A percentile compares a stretch with the other conserved stretches of the same genome.
phyloP scores from a whole-genome alignment of 1,284 basidiomycete genomes.

The Trametes sp. region DNA sequence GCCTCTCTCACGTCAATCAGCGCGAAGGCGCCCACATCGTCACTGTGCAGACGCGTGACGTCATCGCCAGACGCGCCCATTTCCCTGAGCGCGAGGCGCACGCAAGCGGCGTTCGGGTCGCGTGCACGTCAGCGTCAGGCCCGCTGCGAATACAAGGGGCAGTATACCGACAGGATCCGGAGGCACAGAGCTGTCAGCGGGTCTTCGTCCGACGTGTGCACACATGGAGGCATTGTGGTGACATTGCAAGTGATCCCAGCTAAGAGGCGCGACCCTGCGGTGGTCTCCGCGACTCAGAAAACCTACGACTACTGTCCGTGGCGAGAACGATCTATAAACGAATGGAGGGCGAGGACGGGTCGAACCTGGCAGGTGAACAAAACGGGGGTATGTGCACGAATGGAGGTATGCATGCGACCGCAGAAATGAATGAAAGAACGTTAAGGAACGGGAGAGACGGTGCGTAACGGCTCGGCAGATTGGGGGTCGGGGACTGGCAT shows the following conservation, averaged over 20 bases:
- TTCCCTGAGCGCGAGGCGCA: too few species aligned
- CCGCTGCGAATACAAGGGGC: too few species aligned
- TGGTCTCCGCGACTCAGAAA: not conserved
- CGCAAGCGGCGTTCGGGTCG: not conserved
- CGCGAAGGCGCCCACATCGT: slow-evolving; percentile 13
- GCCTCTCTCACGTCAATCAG: slow-evolving; percentile 3
- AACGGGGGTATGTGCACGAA: slow-evolving; percentile 25
- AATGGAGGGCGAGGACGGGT: slow-evolving; percentile 12
- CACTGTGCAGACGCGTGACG: slow-evolving; percentile 14
- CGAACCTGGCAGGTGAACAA: not conserved
- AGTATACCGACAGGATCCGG: too few species aligned
- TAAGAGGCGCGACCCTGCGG: not conserved
- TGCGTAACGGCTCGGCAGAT: slow-evolving; percentile 2
- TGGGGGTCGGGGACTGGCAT: not conserved
- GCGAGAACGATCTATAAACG: slow-evolving; percentile 10
- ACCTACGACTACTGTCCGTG: slow-evolving; percentile 12
- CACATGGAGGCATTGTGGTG: not conserved
- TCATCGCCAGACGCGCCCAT: slow-evolving; percentile 2
- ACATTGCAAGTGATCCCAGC: not conserved
- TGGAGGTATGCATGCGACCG: slow-evolving; percentile 22
- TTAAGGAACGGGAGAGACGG: slow-evolving; percentile 6
- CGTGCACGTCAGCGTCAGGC: too few species aligned
- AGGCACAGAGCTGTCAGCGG: too few species aligned
- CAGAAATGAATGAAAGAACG: slow-evolving; percentile 12
- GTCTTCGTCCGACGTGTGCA: not conserved